Percentiles rank a stretch among this genome's conserved stretches.
Conservation (phyloP, 2,329 filamentous ascomycete genomes). For the Tolypocladium sp. region DNA sequence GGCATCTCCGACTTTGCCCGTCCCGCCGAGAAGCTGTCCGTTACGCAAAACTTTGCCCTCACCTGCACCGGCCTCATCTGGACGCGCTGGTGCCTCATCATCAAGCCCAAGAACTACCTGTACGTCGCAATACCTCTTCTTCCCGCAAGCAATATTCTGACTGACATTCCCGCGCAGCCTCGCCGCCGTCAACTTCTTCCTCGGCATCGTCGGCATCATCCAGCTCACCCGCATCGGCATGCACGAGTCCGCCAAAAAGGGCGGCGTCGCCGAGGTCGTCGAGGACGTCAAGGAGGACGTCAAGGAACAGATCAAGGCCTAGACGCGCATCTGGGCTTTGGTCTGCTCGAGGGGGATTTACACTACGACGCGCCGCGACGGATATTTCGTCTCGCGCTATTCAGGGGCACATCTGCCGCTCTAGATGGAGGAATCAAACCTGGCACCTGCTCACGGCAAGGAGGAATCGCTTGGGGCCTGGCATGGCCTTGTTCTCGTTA, state of each 20-base stretch:
- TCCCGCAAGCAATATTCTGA: not conserved
- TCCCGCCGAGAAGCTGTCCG: constrained; percentile 83
- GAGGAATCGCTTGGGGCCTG: not conserved
- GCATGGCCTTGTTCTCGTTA: not conserved
- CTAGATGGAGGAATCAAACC: not conserved
- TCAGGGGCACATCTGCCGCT: not conserved
- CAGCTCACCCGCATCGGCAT: constrained; percentile 71
- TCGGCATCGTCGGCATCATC: constrained; percentile 75
- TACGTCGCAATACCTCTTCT: constrained; percentile 29
- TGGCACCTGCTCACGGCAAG: not conserved
- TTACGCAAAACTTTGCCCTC: constrained; percentile 85
- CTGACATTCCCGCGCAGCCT: constrained; percentile 42
- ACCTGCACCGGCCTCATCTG: constrained; percentile 91
- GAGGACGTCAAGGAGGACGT: constrained; percentile 32
- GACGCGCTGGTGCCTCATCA: constrained; percentile 98
- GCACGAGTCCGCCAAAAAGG: constrained; percentile 55
- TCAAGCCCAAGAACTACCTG: constrained; percentile 88
- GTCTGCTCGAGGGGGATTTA: no score
- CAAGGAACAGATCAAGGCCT: constrained; percentile 21
- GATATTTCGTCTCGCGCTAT: not conserved
- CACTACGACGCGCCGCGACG: not conserved
- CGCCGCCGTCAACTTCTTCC: constrained; percentile 96
- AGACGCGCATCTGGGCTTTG: not conserved
- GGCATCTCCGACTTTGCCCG: constrained; percentile 87
- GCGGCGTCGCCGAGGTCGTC: constrained; percentile 21